Conservation (phyloP, 306 rosid species). For the Prunus mongolica region DNA sequence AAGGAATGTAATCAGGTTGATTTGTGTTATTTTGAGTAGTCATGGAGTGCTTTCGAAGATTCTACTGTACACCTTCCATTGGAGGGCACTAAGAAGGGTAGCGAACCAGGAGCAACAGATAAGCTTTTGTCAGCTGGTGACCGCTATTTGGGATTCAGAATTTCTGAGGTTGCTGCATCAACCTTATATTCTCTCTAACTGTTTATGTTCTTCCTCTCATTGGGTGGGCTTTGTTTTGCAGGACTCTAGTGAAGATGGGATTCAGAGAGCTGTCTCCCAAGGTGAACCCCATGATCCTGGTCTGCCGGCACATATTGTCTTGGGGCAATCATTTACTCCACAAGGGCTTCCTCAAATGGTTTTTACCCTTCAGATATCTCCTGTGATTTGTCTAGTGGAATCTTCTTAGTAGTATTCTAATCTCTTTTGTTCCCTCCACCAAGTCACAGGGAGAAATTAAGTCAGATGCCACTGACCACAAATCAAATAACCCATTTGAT, state of each 20-base stretch:
- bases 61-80: conserved; percentile 33
- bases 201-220: conserved; percentile 6
- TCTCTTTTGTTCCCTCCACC: not conserved
- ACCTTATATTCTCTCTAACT: conserved; percentile 8
- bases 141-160: conserved; percentile 33
- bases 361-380: conserved; percentile 28
- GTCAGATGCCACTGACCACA: conserved; percentile 25
- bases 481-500: conserved; percentile 70
- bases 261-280: conserved; percentile 19
- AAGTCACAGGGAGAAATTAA: conserved; percentile 46
- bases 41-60: conserved; percentile 81
- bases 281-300: conserved; percentile 28
- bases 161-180: conserved; percentile 47
- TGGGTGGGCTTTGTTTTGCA: conserved; percentile 26
- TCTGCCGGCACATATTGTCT: conserved; percentile 19
- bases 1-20: conserved; percentile 28
- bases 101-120: conserved; percentile 26
- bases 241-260: conserved; percentile 29
- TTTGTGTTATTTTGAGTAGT: conserved; percentile 37
- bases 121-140: conserved; percentile 33
- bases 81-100: conserved; percentile 31
- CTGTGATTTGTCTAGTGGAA: conserved; percentile 11
- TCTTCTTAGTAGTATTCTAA: not conserved
- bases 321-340: conserved; percentile 28
- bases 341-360: conserved; percentile 38